These are phyloP conservation scores for Chytriomyces confervae DNA, from an alignment of 192 early-diverging fungal species.

Conservation along the genomic window DNA sequence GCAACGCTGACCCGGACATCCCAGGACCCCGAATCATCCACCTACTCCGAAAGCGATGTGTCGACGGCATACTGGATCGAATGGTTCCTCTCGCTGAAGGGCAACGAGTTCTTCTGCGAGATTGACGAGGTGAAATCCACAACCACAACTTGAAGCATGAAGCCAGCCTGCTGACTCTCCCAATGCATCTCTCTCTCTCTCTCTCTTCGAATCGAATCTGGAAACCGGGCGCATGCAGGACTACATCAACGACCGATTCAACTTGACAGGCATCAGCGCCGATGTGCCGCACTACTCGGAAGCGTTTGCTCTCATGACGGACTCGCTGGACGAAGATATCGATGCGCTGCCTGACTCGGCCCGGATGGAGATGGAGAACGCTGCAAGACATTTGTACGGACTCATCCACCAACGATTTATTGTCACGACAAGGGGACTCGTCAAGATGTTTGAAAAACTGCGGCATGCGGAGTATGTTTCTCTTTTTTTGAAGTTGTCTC, in stretches of 20 bases:
- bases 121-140: conserved; percentile 74
- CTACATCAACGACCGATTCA: conserved; percentile 96
- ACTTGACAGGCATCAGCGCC: conserved; percentile 88
- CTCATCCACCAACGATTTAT: conserved; percentile 98
- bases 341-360: conserved; percentile 63
- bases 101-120: conserved; percentile 98
- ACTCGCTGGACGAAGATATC: conserved; percentile 75
- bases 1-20: not conserved
- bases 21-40: conserved; percentile 17
- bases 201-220: not conserved
- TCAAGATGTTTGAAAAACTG: conserved; percentile 97
- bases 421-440: conserved; percentile 87
- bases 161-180: too few species aligned
- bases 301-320: conserved; percentile 92
- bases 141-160: not conserved
- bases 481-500: conserved; percentile 40
- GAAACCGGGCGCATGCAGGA: conserved; percentile 46
- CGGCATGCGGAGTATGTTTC: conserved; percentile 76
- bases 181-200: too few species aligned
- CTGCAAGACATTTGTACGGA: conserved; percentile 93
- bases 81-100: conserved; percentile 89
- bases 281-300: conserved; percentile 91
- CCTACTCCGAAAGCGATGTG: conserved; percentile 51
- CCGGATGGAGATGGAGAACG: conserved; percentile 82
- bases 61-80: conserved; percentile 78